Base-by-base conservation (phyloP, 805 yeast genomes). In the Metschnikowia amazonensis region DNA sequence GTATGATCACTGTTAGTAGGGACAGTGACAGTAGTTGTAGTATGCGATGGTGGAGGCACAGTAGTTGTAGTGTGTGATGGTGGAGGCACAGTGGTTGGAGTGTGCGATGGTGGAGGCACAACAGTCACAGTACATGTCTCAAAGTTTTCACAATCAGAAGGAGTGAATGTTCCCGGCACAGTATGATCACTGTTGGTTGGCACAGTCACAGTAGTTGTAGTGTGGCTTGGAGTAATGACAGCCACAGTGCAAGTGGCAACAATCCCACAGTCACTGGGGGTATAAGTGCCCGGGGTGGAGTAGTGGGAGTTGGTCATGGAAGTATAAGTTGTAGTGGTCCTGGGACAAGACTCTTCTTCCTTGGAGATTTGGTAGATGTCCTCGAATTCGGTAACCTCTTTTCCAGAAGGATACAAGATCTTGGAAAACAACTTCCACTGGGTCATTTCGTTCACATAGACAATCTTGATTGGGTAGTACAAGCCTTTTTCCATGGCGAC, bases 51-150 rank as follows among this genome's bases (percentile, higher is more conserved):
- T 9, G 34, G 33, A 2, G 27, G 27, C 7, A 43, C 44, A 14
- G 54, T 33, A 1, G n/a, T 14, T 3, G 38, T 43, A 10, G 61
- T 56, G 13, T 31, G 13, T 6, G 28, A 18, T 5, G 43, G 46
- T 9, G 34, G 33, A 8, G 28, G 4, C 31, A 27, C n/a, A 6
- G 49, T 46, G 4, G 33, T 23, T 8, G 46, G 42, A 1, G 44
- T 25, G n/a, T 25, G 24, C 10, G 49, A 46, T 4, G 49, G 49
- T 5, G 44, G 36, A 2, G 27, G 27, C 27, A 43, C 44, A 14
- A 56, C 35, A 3, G 18, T 20, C 10, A 44, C 47, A 10, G 62
- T 56, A 3, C 48, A 60, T 11, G 60, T 59, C 21, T 43, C 52
- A 33, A 60, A 62, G 13, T 52, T 42, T 6, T 51, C 23, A 13